Evolutionary conservation across 2,329 filamentous ascomycete genomes (phyloP), one percentile per base, ranked within the genome.

Genomic region (Onygenales sp.): DNA sequence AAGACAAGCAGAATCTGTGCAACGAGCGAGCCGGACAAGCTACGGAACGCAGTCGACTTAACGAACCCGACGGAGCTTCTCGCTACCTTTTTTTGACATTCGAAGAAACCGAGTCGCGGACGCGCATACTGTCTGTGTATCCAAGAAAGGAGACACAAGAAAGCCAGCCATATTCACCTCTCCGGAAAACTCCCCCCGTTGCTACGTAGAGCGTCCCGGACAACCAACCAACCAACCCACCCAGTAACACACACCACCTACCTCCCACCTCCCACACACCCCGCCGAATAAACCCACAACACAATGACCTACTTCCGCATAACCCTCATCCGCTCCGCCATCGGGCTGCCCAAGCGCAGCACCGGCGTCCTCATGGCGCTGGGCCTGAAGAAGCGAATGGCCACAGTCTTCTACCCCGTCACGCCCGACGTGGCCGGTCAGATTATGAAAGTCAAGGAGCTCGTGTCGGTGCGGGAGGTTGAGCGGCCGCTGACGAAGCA

Each of bases 381-480:
- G 56, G 91, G 91, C 53, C 82, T 96, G 58, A 87, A 85, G 63
- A 88, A 87, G 69, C 87, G 91, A 64, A 84, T 85, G 79, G 84
- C 84, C 65, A 92, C 87, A 52, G 91, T 95, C 64, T 95, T 94
- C 77, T 86, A 95, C 71, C 87, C 88, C 39, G 89, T 95, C 57
- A 81, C 81, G 57, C 82, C 84, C 42, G 84, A 89, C 61, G 83
- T 88, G 57, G 91, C 91, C 8, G 91, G 91, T 67, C 89, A 94
- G 76, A 88, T 96, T 65, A 86, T 96, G 78, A 86, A 86, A 71
- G 89, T 96, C 62, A 96, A 96, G 77, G 91, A 96, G 74, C 76
- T 96, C 58, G 88, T 96, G 45, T 78, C 82, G 52, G 89, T 95
- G 37, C 76, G 83, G 60, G 90, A 95, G 73, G 88, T 94, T 44